These are phyloP conservation scores for Pseudocercospora crystallina DNA, from an alignment of 2,329 filamentous ascomycete species.

Conservation along the genomic window DNA sequence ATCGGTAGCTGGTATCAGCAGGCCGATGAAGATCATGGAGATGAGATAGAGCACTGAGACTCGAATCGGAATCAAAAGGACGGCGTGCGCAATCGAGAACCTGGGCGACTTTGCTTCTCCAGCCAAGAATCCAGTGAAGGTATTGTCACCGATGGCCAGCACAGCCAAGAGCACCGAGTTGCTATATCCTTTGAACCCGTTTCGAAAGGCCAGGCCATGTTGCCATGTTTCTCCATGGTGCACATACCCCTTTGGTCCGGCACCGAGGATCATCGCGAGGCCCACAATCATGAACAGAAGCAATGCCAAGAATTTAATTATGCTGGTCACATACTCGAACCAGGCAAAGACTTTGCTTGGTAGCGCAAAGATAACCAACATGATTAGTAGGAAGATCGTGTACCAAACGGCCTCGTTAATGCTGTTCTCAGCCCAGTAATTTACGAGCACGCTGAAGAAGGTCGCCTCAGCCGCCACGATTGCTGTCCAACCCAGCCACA, in stretches of 20 bases:
- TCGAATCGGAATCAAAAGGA: conserved; percentile 42
- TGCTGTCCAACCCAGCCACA: conserved; percentile 32
- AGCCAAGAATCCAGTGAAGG: conserved; percentile 50
- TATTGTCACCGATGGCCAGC: conserved; percentile 23
- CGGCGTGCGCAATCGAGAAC: conserved; percentile 42
- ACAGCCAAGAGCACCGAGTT: conserved; percentile 43
- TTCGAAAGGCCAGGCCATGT: conserved; percentile 36
- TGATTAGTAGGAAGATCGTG: conserved; percentile 72
- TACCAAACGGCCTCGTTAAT: conserved; percentile 74
- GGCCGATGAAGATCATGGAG: conserved; percentile 31
- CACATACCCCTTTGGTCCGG: conserved; percentile 58
- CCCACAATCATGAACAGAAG: conserved; percentile 43
- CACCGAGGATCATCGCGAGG: conserved; percentile 60
- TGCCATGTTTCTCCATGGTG: conserved; percentile 43
- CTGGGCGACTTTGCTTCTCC: conserved; percentile 43
- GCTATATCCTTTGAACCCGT: conserved; percentile 64
- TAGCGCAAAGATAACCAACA: conserved; percentile 39
- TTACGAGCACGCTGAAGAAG: conserved; percentile 39
- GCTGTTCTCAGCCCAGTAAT: conserved; percentile 17
- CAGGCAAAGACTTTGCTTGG: conserved; percentile 38
- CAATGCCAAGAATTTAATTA: conserved; percentile 34
- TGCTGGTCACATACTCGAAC: conserved; percentile 27
- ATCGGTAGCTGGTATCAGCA: conserved; percentile 25
- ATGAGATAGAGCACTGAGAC: conserved; percentile 42
- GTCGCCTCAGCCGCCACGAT: conserved; percentile 38